phyloP scores from a whole-genome alignment of 1,139 yeast species.

The Candida tunisiensis region DNA sequence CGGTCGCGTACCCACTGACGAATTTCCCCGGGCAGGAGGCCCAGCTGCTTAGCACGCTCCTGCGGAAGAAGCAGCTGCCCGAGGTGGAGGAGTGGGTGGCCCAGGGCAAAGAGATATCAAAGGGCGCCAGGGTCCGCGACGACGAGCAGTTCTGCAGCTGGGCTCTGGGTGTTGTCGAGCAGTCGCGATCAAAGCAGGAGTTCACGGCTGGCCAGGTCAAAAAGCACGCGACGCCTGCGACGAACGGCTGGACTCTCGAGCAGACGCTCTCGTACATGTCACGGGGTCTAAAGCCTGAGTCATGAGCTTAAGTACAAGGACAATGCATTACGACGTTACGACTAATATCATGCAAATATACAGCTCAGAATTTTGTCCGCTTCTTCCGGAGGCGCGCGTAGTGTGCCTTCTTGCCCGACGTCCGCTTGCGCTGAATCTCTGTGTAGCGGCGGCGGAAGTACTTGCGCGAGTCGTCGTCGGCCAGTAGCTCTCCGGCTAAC shows the following conservation, averaged over 20 bases:
- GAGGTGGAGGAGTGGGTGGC: constrained; percentile 82
- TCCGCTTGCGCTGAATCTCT: constrained; percentile 59
- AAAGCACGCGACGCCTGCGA: constrained; percentile 34
- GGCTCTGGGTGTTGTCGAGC: constrained; percentile 39
- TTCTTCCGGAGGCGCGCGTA: constrained; percentile 49
- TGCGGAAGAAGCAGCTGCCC: constrained; percentile 77
- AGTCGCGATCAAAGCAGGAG: constrained; percentile 34
- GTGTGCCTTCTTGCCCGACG: constrained; percentile 60
- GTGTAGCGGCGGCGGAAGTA: constrained; percentile 75
- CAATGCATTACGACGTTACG: not conserved
- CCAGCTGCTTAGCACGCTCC: constrained; percentile 62
- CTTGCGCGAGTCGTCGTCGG: constrained; percentile 49
- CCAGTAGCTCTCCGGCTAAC: constrained; percentile 66
- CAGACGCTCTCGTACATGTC: constrained; percentile 23
- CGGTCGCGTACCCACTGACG: constrained; percentile 73
- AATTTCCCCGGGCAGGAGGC: constrained; percentile 74
- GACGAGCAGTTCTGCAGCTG: constrained; percentile 30
- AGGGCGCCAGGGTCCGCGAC: constrained; percentile 10
- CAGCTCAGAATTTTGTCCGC: constrained; percentile 18
- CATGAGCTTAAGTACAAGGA: not conserved
- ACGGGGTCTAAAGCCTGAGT: constrained; percentile 21
- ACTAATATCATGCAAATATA: not conserved
- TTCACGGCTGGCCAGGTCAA: constrained; percentile 47
- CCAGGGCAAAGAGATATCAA: constrained; percentile 32
- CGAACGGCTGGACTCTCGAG: constrained; percentile 13